Conservation (phyloP, 176 grass and related monocot genomes). For the Oryza rufipogon region DNA sequence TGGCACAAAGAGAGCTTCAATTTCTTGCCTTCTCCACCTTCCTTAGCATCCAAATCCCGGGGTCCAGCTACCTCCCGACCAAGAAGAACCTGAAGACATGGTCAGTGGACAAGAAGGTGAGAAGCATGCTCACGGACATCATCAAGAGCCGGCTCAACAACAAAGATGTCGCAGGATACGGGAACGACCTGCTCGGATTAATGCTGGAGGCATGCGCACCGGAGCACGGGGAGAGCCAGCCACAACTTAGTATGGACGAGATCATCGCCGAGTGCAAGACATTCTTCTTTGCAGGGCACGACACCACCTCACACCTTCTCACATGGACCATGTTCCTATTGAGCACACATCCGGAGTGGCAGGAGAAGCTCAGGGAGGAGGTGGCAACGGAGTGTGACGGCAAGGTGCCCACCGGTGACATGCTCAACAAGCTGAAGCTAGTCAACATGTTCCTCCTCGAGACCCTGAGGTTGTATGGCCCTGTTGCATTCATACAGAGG, state of each 20-base stretch:
- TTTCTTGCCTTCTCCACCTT: slow-evolving; percentile 14
- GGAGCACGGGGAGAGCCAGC: not conserved
- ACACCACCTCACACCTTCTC: slow-evolving; percentile 56
- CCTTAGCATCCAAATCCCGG: slow-evolving; percentile 25
- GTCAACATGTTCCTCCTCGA: slow-evolving; percentile 49
- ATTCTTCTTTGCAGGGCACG: slow-evolving; percentile 65
- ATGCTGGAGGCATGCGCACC: slow-evolving; percentile 35
- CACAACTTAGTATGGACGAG: slow-evolving; percentile 49
- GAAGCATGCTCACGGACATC: slow-evolving; percentile 35
- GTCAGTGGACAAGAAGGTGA: slow-evolving; percentile 35
- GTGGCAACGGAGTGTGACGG: slow-evolving; percentile 38
- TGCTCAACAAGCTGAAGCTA: slow-evolving; percentile 34
- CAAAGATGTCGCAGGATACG: not conserved
- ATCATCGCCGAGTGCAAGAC: slow-evolving; percentile 73
- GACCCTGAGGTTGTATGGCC: slow-evolving; percentile 37
- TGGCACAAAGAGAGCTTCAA: slow-evolving; percentile 38
- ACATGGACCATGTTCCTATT: slow-evolving; percentile 57
- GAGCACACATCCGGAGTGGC: slow-evolving; percentile 57
- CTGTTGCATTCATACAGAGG: not conserved
- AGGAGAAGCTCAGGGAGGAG: slow-evolving; percentile 53
- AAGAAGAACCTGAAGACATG: slow-evolving; percentile 26
- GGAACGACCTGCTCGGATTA: slow-evolving; percentile 44
- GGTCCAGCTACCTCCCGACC: slow-evolving; percentile 34
- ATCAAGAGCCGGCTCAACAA: slow-evolving; percentile 1
- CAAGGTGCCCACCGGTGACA: slow-evolving; percentile 26